Conservation (phyloP, 2,329 filamentous ascomycete species). For the Fusarium paranaense region DNA sequence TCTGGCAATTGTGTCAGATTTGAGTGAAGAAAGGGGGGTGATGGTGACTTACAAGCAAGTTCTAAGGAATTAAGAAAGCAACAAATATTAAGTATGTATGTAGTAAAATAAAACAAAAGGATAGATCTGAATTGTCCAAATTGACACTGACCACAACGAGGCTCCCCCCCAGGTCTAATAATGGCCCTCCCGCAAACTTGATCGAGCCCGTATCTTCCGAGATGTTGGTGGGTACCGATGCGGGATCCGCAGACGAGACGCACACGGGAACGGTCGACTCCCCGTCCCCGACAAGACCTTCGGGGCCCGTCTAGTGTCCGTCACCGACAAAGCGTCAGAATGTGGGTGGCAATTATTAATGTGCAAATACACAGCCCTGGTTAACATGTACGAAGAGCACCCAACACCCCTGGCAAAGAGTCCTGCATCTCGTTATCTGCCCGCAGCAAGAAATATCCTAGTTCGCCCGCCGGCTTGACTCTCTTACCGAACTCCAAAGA, state of each 20-base stretch:
- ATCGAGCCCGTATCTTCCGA: constrained; percentile 23
- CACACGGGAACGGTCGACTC: constrained; percentile 27
- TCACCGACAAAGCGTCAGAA: neutral
- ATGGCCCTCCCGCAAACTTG: neutral
- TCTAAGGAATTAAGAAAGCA: neutral
- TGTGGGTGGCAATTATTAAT: neutral
- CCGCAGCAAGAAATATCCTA: constrained; percentile 28
- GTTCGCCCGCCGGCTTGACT: constrained; percentile 7
- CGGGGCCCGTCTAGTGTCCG: constrained; percentile 22
- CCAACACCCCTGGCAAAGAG: neutral
- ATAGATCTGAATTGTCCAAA: neutral
- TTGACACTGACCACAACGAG: neutral
- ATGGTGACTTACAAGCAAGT: constrained; percentile 8
- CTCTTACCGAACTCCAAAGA: constrained; percentile 1
- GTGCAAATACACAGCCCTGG: neutral
- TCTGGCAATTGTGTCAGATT: constrained; percentile 4
- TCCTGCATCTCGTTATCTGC: neutral
- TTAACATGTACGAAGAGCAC: neutral
- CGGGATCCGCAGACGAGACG: neutral
- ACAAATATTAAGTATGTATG: constrained; percentile 2
- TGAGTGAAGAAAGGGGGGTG: too few relatives aligned
- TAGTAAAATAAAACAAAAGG: neutral
- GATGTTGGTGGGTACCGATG: neutral
- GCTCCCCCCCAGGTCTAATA: constrained; percentile 26
- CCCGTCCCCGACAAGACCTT: constrained; percentile 27